These are phyloP conservation scores for Solanum chaucha DNA, from an alignment of 257 asterid species.

Conservation along the genomic window DNA sequence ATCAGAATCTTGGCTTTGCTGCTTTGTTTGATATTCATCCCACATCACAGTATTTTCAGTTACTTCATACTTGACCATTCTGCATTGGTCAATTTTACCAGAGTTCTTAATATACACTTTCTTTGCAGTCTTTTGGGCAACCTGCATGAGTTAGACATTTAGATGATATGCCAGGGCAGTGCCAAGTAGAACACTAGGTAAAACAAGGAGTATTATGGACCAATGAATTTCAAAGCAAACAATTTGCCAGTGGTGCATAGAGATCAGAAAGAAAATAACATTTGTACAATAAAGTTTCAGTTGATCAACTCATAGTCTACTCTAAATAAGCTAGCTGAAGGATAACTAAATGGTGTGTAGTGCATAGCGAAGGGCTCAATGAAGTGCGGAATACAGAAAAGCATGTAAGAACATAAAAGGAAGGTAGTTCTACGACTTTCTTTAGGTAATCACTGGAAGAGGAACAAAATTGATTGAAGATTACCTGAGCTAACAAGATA, in stretches of 20 bases:
- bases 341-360: background rate
- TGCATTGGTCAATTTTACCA: slow-evolving; percentile 66
- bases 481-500: slow-evolving; percentile 81
- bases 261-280: background rate
- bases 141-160: slow-evolving; percentile 25
- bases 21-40: slow-evolving; percentile 41
- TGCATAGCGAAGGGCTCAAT: background rate
- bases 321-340: background rate
- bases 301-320: background rate
- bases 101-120: slow-evolving; percentile 55
- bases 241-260: background rate
- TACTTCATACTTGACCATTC: slow-evolving; percentile 57
- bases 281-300: background rate
- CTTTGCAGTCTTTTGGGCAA: slow-evolving; percentile 78
- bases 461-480: background rate
- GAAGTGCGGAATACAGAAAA: background rate
- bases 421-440: background rate
- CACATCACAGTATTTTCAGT: slow-evolving; percentile 77
- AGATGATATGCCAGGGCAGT: background rate
- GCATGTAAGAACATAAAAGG: background rate
- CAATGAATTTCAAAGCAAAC: background rate
- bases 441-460: background rate
- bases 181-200: background rate
- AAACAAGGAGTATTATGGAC: background rate
- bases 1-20: slow-evolving; percentile 3